Percentiles rank a stretch among this genome's conserved stretches.
phyloP scores from a whole-genome alignment of 2,329 filamentous ascomycete species.

The Colletotrichum falcatum region DNA sequence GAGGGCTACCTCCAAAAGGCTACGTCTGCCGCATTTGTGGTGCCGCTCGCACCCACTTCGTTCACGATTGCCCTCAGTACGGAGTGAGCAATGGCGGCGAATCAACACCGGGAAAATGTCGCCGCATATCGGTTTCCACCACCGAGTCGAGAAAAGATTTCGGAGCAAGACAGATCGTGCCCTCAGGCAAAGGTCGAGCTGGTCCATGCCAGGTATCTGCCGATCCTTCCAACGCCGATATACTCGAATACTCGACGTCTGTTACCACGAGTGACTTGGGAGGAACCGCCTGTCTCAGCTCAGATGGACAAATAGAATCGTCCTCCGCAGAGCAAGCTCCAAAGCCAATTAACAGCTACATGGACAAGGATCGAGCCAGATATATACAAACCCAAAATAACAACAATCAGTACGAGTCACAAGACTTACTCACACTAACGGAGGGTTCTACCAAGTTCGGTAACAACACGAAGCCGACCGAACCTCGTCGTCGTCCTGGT shows the following conservation, averaged over 20 bases:
- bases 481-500: slow-evolving; percentile 1
- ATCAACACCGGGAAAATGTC: background rate
- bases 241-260: background rate
- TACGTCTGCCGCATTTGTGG: slow-evolving; percentile 43
- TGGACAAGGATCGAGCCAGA: slow-evolving; percentile 23
- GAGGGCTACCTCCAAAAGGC: slow-evolving; percentile 14
- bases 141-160: background rate
- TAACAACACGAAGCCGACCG: slow-evolving; percentile 14
- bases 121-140: background rate
- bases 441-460: slow-evolving; percentile 9
- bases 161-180: background rate
- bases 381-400: slow-evolving; percentile 14
- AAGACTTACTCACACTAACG: background rate
- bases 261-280: background rate
- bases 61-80: slow-evolving; percentile 34
- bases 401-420: background rate
- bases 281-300: background rate
- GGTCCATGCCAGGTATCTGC: background rate
- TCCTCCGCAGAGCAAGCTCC: background rate
- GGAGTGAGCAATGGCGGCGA: background rate
- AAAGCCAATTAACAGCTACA: background rate
- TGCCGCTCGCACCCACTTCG: slow-evolving; percentile 36
- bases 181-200: background rate
- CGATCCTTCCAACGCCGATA: background rate
- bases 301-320: background rate